These are phyloP conservation scores for Blastobotrys indianensis DNA, from an alignment of 1,139 yeast species.

Conservation along the genomic window DNA sequence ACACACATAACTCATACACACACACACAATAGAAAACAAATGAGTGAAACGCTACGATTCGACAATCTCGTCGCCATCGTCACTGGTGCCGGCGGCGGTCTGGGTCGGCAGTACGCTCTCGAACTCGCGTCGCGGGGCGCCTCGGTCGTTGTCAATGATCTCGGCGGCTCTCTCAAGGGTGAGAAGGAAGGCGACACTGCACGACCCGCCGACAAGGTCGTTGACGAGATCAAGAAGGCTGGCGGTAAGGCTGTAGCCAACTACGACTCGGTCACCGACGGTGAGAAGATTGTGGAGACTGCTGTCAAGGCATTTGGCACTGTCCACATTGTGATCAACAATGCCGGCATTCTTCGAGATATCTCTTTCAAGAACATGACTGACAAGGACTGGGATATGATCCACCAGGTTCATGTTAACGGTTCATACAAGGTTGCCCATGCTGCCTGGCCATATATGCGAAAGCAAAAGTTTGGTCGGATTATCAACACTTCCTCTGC, in stretches of 20 bases:
- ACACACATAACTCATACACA: neutral
- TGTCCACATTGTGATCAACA: slow-evolving; percentile 83
- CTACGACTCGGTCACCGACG: slow-evolving; percentile 84
- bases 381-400: slow-evolving; percentile 71
- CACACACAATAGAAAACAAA: neutral
- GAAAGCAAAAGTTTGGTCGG: slow-evolving; percentile 80
- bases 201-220: slow-evolving; percentile 80
- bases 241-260: slow-evolving; percentile 93
- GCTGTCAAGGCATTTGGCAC: slow-evolving; percentile 86
- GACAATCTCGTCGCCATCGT: slow-evolving; percentile 83
- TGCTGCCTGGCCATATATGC: slow-evolving; percentile 92
- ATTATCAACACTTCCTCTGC: slow-evolving; percentile 91
- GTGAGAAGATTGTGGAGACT: slow-evolving; percentile 78
- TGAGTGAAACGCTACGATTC: slow-evolving; percentile 33
- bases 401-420: slow-evolving; percentile 78
- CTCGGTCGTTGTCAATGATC: slow-evolving; percentile 83
- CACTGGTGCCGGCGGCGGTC: slow-evolving; percentile 98
- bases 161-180: slow-evolving; percentile 80
- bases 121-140: slow-evolving; percentile 91
- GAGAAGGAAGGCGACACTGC: slow-evolving; percentile 25
- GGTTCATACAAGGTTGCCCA: slow-evolving; percentile 83
- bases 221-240: slow-evolving; percentile 64
- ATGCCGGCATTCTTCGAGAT: slow-evolving; percentile 87
- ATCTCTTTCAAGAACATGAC: slow-evolving; percentile 68
- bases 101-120: slow-evolving; percentile 83